phyloP scores from a whole-genome alignment of 805 yeast species.

The Geotrichum ghanense region DNA sequence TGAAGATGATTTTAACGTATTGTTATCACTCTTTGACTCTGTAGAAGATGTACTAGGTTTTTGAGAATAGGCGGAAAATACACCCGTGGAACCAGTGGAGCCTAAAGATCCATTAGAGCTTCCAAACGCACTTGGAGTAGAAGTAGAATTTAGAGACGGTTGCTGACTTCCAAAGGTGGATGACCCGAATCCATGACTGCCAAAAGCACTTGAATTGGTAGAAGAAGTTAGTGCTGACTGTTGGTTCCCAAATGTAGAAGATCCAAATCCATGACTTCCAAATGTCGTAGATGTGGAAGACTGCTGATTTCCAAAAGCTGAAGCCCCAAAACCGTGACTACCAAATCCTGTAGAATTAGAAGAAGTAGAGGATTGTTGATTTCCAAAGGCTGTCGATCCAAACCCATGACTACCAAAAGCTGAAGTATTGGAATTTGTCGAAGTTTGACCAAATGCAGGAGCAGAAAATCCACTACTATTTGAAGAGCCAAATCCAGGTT shows the following conservation, averaged over 20 bases:
- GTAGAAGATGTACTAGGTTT: too few species aligned
- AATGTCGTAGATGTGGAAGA: slow-evolving; percentile 2
- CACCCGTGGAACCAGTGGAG: too few species aligned
- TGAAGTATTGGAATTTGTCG: slow-evolving; percentile 9
- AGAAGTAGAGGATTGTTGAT: too few species aligned
- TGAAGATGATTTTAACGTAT: too few species aligned
- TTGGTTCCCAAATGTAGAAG: slow-evolving; percentile 1
- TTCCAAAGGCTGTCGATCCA: slow-evolving; percentile 10
- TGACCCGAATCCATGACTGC: slow-evolving; percentile 1
- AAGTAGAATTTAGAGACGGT: too few species aligned
- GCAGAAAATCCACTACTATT: slow-evolving; percentile 6
- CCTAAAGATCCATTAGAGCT: too few species aligned
- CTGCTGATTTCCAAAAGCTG: not conserved
- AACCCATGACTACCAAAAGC: slow-evolving; percentile 8
- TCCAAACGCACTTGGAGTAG: too few species aligned
- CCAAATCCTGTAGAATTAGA: slow-evolving; percentile 6
- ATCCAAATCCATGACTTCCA: slow-evolving; percentile 1
- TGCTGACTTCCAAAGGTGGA: too few species aligned
- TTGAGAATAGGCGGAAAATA: too few species aligned
- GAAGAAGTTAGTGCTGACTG: slow-evolving; percentile 3
- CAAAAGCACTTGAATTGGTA: not conserved
- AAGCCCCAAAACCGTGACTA: slow-evolving; percentile 2
- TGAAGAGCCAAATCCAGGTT: slow-evolving; percentile 10
- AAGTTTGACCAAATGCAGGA: slow-evolving; percentile 6
- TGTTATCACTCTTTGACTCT: too few species aligned